Evolutionary conservation across 202 grass and related monocot genomes (phyloP), one percentile per base, ranked within the genome.

Genomic region (Zoysia matrella): DNA sequence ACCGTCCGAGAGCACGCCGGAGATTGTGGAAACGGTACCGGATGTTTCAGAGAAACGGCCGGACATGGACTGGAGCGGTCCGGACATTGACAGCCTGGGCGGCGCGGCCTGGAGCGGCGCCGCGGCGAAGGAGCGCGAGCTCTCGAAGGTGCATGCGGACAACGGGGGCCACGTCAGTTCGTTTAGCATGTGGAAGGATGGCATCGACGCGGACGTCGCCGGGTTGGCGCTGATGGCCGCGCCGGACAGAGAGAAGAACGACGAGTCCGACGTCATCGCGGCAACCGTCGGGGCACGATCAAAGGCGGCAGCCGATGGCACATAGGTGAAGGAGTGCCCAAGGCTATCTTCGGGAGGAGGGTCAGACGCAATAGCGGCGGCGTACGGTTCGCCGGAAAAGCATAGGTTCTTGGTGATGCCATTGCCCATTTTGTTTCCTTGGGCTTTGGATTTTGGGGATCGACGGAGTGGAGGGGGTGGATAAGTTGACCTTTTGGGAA

Each of bases 301-400:
- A 22, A 22, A 22, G 22, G 22, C 22, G 22, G 22, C 22, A 22
- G 22, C 22, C 22, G 41, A 67, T 1, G 92, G 86, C 8, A 80
- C n/a, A 61, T 93, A 98, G 8, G 69, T 75, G 85, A 95, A 98
- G 71, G 96, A 85, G 74, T 93, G 86, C 4, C 92, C 96, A 4
- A 90, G 78, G 73, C 77, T 84, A 49, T 93, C 85, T 3, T 90
- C 83, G 62, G 54, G 81, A 15, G 73, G 49, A 7, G 88, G 66
- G 51, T 91, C 92, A 11, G 80, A 91, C 2, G 85, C 54, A 13
- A 84, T 83, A 7, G 77, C 76, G 7, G 86, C 60, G 46, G 84
- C 89, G 70, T 83, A 88, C 14, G 78, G 82, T 13, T 81, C 84
- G 55, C 53, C 79, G 75, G 22, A 22, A 22, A 22, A 22, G 22